Conservation (phyloP, 1,284 basidiomycete species). For the Xerocomus nothofagi region DNA sequence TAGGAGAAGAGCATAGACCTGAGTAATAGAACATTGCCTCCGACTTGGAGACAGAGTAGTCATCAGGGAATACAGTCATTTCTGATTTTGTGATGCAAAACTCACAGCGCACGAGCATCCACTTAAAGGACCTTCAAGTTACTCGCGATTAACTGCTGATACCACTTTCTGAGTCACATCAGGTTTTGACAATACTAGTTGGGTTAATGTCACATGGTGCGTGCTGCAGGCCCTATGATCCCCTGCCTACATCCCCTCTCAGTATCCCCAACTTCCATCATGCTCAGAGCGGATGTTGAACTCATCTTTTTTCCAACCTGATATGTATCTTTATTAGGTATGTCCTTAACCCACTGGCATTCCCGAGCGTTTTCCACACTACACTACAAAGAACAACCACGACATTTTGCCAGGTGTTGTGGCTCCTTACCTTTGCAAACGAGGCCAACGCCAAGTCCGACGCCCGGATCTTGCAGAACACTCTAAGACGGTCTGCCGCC, state of each 20-base stretch:
- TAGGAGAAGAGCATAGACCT: no score
- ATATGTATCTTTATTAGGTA: slow-evolving; percentile 63
- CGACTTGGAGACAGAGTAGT: no score
- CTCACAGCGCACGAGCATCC: no score
- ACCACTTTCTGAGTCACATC: no score
- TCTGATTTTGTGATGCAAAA: no score
- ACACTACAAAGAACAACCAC: slow-evolving; percentile 92
- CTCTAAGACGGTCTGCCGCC: slow-evolving; percentile 75
- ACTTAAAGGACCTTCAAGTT: no score
- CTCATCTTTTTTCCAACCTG: neutral
- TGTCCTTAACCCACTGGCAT: slow-evolving; percentile 84
- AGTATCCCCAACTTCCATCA: slow-evolving; percentile 8
- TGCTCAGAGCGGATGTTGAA: slow-evolving; percentile 3
- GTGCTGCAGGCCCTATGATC: slow-evolving; percentile 28
- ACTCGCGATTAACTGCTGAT: no score
- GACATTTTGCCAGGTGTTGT: slow-evolving; percentile 88
- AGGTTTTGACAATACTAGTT: slow-evolving; percentile 77
- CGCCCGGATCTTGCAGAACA: slow-evolving; percentile 86
- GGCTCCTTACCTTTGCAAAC: slow-evolving; percentile 67
- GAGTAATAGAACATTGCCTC: no score
- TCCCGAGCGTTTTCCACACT: slow-evolving; percentile 83
- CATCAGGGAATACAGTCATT: no score
- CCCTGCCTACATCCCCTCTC: no score
- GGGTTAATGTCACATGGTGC: slow-evolving; percentile 80
- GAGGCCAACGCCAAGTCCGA: slow-evolving; percentile 79